Conservation (phyloP, 2,329 filamentous ascomycete genomes). For the Didymella segeticola region DNA sequence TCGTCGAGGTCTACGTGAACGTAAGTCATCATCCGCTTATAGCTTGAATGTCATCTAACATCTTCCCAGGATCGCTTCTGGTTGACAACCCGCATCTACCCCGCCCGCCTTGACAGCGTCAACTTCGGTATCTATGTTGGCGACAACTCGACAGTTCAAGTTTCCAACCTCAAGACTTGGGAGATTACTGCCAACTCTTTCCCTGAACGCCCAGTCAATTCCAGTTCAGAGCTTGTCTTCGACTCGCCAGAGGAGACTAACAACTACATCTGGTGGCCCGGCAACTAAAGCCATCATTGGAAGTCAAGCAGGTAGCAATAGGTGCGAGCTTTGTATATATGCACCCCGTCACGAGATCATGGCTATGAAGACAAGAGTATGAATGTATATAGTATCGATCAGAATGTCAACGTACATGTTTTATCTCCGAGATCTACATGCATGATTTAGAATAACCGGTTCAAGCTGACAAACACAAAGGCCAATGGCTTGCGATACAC, state of each 20-base stretch:
- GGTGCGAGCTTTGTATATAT: neutral
- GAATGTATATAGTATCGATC: slow-evolving; percentile 2
- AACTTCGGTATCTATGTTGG: slow-evolving; percentile 53
- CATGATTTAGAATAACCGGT: slow-evolving; percentile 1
- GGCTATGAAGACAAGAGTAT: neutral
- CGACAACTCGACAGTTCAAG: slow-evolving; percentile 45
- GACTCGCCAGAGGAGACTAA: slow-evolving; percentile 54
- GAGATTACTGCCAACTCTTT: slow-evolving; percentile 49
- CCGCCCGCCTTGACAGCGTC: slow-evolving; percentile 51
- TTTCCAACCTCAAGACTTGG: slow-evolving; percentile 50
- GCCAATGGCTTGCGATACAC: neutral
- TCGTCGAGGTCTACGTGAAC: slow-evolving; percentile 57
- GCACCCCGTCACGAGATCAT: neutral
- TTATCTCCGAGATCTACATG: neutral
- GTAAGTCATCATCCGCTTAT: slow-evolving; percentile 22
- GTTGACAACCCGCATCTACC: slow-evolving; percentile 55
- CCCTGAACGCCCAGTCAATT: slow-evolving; percentile 52
- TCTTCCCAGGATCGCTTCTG: slow-evolving; percentile 46
- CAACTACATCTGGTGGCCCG: slow-evolving; percentile 56
- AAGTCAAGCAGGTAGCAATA: neutral
- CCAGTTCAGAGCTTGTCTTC: slow-evolving; percentile 50
- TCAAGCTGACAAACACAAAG: slow-evolving; percentile 5
- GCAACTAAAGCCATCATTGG: slow-evolving; percentile 37
- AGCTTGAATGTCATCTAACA: slow-evolving; percentile 6
- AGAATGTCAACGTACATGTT: neutral